Evolutionary conservation across 2,329 filamentous ascomycete genomes (phyloP).

Genomic region (Clarireedia sp.): DNA sequence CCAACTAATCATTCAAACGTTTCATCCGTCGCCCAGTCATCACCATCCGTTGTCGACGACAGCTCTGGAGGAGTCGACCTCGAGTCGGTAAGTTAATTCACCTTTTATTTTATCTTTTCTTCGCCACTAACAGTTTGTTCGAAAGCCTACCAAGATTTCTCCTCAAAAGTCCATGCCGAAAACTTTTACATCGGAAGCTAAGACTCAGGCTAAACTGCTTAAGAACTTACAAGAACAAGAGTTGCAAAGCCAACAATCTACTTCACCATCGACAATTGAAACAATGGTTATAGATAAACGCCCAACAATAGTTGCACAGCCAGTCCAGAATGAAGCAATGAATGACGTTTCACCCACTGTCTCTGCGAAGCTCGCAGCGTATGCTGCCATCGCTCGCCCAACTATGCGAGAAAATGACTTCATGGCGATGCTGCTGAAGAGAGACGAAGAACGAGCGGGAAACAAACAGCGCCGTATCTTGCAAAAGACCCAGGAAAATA

Average conservation of each 20-base stretch:
- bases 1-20: neutral
- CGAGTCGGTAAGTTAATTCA: neutral
- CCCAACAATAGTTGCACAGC: too few species aligned
- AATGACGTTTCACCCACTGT: neutral
- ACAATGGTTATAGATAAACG: too few species aligned
- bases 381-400: neutral
- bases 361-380: neutral
- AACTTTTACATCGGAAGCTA: too few species aligned
- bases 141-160: neutral
- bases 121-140: neutral
- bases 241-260: too few species aligned
- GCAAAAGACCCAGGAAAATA: neutral
- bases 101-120: neutral
- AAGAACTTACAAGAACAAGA: too few species aligned
- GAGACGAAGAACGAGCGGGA: neutral
- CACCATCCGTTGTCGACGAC: neutral
- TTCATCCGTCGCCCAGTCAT: neutral
- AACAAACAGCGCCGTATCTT: neutral
- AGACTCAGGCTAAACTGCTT: too few species aligned
- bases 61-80: neutral
- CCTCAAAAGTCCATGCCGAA: too few species aligned
- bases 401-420: conserved; percentile 1
- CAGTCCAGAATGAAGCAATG: too few species aligned
- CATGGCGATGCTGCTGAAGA: neutral
- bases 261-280: too few species aligned